Conservation (phyloP, 1,284 basidiomycete genomes). For the Cutaneotrichosporon sp. region DNA sequence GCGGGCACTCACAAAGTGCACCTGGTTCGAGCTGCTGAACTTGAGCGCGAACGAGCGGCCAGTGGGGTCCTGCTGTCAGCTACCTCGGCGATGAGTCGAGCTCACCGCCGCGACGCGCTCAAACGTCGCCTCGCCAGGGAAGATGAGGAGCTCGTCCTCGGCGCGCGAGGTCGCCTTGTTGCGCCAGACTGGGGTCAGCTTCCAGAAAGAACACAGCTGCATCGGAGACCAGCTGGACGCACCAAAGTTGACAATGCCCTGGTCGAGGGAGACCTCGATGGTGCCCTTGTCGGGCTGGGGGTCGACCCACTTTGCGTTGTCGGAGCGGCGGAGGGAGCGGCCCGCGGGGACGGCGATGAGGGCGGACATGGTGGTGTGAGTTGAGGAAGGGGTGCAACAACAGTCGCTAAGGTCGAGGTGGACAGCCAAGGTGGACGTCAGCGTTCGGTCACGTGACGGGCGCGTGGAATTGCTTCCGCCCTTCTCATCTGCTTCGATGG, state of each 20-base stretch:
- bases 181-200: constrained; percentile 40
- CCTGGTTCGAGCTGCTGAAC: constrained; percentile 49
- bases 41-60: constrained; percentile 51
- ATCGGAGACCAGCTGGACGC: constrained; percentile 19
- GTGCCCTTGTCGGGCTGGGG: constrained; percentile 48
- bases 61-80: constrained; percentile 38
- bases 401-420: neutral
- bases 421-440: too few relatives aligned
- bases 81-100: neutral
- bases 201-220: neutral
- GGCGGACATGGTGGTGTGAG: constrained; percentile 31
- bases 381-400: neutral
- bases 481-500: too few relatives aligned
- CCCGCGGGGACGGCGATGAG: constrained; percentile 48
- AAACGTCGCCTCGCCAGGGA: constrained; percentile 53
- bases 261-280: constrained; percentile 44
- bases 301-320: constrained; percentile 49
- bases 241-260: constrained; percentile 50
- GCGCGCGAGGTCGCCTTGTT: constrained; percentile 32
- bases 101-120: constrained; percentile 44
- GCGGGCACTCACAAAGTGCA: constrained; percentile 47
- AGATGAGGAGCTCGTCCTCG: constrained; percentile 52
- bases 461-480: neutral
- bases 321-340: constrained; percentile 39
- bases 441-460: constrained; percentile 1